Conservation (phyloP, 2,329 filamentous ascomycete genomes). For the Dothidotthia symphoricarpi region DNA sequence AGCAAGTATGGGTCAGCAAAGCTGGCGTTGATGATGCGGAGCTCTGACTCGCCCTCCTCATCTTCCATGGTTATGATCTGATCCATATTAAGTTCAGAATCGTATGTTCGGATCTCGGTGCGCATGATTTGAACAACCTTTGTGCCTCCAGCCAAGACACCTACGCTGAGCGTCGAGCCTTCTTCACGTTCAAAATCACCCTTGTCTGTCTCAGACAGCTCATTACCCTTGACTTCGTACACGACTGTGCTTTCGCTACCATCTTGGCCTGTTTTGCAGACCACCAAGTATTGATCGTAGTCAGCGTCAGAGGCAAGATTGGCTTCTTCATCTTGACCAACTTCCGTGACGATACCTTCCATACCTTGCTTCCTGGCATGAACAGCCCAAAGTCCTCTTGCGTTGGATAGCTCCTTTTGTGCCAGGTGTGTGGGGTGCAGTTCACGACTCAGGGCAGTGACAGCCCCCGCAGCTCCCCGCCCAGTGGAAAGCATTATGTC, state of each 20-base stretch:
- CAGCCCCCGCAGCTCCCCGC: slow-evolving; percentile 62
- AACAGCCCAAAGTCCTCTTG: slow-evolving; percentile 78
- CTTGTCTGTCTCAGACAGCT: slow-evolving; percentile 71
- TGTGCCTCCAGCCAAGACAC: slow-evolving; percentile 74
- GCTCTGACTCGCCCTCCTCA: slow-evolving; percentile 73
- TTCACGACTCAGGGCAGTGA: slow-evolving; percentile 75
- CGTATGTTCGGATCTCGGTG: slow-evolving; percentile 85
- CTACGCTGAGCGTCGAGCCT: slow-evolving; percentile 81
- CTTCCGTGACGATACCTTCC: slow-evolving; percentile 52
- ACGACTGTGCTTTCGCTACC: slow-evolving; percentile 76
- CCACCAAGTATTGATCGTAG: slow-evolving; percentile 78
- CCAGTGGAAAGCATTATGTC: slow-evolving; percentile 61
- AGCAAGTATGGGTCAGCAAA: slow-evolving; percentile 85
- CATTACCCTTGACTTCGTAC: slow-evolving; percentile 69
- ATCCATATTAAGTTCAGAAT: slow-evolving; percentile 79
- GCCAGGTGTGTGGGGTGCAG: slow-evolving; percentile 72
- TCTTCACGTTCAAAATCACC: slow-evolving; percentile 91
- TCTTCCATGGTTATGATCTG: slow-evolving; percentile 94
- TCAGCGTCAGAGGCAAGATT: slow-evolving; percentile 53
- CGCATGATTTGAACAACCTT: slow-evolving; percentile 85
- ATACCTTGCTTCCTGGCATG: slow-evolving; percentile 65
- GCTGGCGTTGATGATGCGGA: slow-evolving; percentile 73
- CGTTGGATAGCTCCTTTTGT: slow-evolving; percentile 69
- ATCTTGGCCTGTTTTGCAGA: slow-evolving; percentile 65
- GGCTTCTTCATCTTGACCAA: slow-evolving; percentile 45